Base-by-base conservation (phyloP, 768 basidiomycete genomes). In the Pleurotus ostreatus region DNA sequence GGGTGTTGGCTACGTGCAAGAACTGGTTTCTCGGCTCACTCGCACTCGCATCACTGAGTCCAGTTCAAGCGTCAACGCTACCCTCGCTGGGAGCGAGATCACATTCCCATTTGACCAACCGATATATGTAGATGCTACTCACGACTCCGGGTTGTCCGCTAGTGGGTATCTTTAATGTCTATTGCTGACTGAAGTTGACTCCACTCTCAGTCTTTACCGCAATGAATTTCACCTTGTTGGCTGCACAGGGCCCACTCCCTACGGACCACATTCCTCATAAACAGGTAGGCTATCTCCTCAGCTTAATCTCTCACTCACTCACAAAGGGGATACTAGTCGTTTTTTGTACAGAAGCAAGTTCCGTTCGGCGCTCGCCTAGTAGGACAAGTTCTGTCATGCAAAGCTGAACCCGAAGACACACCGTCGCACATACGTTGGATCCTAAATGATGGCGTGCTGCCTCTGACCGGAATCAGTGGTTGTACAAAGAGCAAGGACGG, bases 371-470 rank as follows among this genome's bases (percentile, higher is more conserved):
- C 71, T 40, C 69, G 71, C 55, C 62, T 74, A 16, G 68, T 72
- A 58, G 81, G 63, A 58, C 76, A 88, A 74, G 84, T 60, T 61
- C 78, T 59, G 59, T 74, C 58, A 74, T 83, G 65, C 57, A 67
- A 64, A 55, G 61, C 65, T 13, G 57, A 61, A 34, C 9, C 30
- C 30, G 56, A 57, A 7, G 49, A 51, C 16, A 61, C 56, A 22
- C 64, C 64, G 8, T 68, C 60, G 59, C 78, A 87, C 56, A 85
- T 91, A 56, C 79, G 88, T 6, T 76, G 87, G 68, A 78, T 90
- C 45, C 72, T 90, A 61, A 91, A 92, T 64, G 89, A 92, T 61
- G 89, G 78, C 0, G 82, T 85, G 1, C 75, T 86, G 2, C 88
- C 89, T 1, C 74, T 90, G 13, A 84, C 79, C 1, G 82, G 84